phyloP scores from a whole-genome alignment of 1,284 basidiomycete species.

The Papiliotrema nemorosa region DNA sequence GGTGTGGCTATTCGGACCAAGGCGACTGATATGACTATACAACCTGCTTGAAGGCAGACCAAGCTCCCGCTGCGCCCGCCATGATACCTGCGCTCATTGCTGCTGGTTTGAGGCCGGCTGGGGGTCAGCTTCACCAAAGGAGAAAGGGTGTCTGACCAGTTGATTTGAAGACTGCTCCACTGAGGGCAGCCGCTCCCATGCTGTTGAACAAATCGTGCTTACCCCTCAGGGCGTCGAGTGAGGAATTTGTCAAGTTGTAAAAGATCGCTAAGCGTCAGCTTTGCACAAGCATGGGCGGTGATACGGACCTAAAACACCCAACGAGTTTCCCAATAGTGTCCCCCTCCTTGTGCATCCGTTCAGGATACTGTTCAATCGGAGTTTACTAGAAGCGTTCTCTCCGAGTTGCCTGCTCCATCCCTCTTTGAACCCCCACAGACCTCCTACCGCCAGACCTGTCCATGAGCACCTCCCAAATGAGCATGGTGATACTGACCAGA shows the following conservation, averaged over 20 bases:
- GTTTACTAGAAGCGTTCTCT: constrained; percentile 61
- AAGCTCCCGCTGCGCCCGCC: constrained; percentile 13
- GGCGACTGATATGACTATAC: constrained; percentile 1
- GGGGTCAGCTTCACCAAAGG: not conserved
- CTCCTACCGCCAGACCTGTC: constrained; percentile 88
- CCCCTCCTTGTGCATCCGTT: constrained; percentile 96
- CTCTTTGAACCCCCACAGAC: constrained; percentile 93
- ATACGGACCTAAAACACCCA: constrained; percentile 90
- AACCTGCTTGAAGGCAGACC: constrained; percentile 4
- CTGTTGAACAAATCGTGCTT: constrained; percentile 88
- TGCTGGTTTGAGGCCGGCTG: constrained; percentile 5
- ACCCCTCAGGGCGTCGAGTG: constrained; percentile 82
- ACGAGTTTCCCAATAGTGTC: constrained; percentile 96
- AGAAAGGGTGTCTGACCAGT: constrained; percentile 65
- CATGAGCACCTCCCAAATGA: not conserved
- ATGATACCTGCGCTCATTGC: constrained; percentile 1
- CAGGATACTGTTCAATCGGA: constrained; percentile 94
- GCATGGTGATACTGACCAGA: constrained; percentile 63
- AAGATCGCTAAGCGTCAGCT: constrained; percentile 64
- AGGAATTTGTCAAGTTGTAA: constrained; percentile 95
- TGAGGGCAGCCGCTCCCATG: constrained; percentile 86
- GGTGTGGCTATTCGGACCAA: not conserved
- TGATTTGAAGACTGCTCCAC: constrained; percentile 88
- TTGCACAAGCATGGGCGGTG: too few species aligned
- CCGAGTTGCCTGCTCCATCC: constrained; percentile 79